These are phyloP conservation scores for Aspergillus kassunensis DNA, from an alignment of 495 filamentous ascomycete genomes.

Conservation along the genomic window DNA sequence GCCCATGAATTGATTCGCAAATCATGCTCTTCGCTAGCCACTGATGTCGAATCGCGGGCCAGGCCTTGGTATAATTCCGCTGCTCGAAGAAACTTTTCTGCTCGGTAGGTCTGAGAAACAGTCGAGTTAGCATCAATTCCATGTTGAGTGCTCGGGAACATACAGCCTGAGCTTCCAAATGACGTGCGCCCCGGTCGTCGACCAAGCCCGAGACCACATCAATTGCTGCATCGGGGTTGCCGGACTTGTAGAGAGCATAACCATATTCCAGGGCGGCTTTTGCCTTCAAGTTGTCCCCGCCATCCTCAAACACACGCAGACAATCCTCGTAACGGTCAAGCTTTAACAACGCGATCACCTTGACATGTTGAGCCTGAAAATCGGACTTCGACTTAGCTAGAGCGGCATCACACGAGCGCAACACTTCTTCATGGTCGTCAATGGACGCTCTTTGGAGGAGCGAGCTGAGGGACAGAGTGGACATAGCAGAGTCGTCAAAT, in stretches of 20 bases:
- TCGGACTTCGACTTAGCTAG: slow-evolving; percentile 62
- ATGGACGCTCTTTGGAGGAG: slow-evolving; percentile 58
- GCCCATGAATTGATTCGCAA: slow-evolving; percentile 80
- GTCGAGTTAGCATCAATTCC: slow-evolving; percentile 7
- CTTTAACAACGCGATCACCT: slow-evolving; percentile 81
- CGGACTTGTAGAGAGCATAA: slow-evolving; percentile 88
- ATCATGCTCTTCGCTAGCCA: slow-evolving; percentile 74
- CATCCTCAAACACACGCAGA: slow-evolving; percentile 68
- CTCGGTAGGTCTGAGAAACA: slow-evolving; percentile 62
- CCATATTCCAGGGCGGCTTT: slow-evolving; percentile 72
- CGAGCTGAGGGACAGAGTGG: slow-evolving; percentile 49
- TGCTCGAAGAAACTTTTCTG: slow-evolving; percentile 74
- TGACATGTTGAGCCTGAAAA: slow-evolving; percentile 66
- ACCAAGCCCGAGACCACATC: slow-evolving; percentile 49
- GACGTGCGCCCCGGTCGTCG: slow-evolving; percentile 60
- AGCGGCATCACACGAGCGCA: slow-evolving; percentile 65
- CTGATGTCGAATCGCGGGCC: slow-evolving; percentile 36
- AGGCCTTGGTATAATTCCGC: slow-evolving; percentile 66
- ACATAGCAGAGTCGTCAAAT: slow-evolving; percentile 27
- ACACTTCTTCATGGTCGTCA: slow-evolving; percentile 70
- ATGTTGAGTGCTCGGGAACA: slow-evolving; percentile 19
- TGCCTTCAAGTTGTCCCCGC: slow-evolving; percentile 62
- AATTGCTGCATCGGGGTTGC: slow-evolving; percentile 67
- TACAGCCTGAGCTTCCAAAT: slow-evolving; percentile 86
- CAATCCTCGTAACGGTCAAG: slow-evolving; percentile 93